Base-by-base conservation (phyloP, 73 alveolate genomes). In the Uronychia setigera region DNA sequence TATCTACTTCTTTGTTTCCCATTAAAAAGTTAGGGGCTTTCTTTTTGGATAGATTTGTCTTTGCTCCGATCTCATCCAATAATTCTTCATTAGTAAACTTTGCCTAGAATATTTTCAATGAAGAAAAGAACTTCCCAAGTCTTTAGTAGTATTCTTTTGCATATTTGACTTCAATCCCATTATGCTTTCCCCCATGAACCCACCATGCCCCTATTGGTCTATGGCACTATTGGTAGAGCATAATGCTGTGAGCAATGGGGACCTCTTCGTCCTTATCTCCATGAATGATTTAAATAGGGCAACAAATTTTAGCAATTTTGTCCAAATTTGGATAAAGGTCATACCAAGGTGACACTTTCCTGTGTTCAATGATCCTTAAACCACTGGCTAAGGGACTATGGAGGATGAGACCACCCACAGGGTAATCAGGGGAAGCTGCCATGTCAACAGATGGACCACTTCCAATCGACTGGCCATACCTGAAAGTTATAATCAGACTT, bases 391-490 rank as follows among this genome's bases (percentile, higher is more conserved):
- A 32, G 34, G 92, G 86, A 0, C 83, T 30, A 30, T 91, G 93
- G 30, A 91, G 35, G 29, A 91, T 77, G 27, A 91, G 60, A 25
- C 92, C 93, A 1, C 83, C 87, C 0, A 91, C 60, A 58, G 79
- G 74, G 11, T 29, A 76, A 27, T 76, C 29, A 30, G 58, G 0
- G 35, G 57, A 74, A 9, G 80, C 32, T 32, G 92, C 96, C 1
- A 91, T 25, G 60, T 87, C 86, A 31, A 85, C 26, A 0, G 87
- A 30, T 28, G 96, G 93, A 26, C 91, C 93, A 26, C 91, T 31
- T n/a, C 96, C 96, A 74, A 91, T 74, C 1, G 88, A 59, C 35
- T 87, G 85, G 19, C 96, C 93, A 80, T 80, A 46, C 67, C 67
- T 46, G n/a, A n/a, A n/a, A 46, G n/a, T 46, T 11, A 11, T 11